Evolutionary conservation across 2,329 filamentous ascomycete species (phyloP).

Genomic region (Fusarium udum): DNA sequence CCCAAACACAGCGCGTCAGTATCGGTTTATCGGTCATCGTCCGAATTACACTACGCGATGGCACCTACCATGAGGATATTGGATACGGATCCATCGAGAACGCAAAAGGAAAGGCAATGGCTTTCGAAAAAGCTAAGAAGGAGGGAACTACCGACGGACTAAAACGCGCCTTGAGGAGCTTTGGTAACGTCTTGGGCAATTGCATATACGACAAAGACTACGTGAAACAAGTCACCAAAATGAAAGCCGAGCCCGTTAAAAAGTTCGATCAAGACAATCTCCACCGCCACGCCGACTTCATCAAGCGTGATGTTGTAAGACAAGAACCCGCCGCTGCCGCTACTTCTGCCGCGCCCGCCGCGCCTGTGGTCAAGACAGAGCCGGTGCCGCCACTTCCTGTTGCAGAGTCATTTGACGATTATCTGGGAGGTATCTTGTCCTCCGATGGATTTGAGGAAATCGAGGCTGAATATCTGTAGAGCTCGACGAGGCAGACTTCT

Average conservation of each 20-base stretch:
- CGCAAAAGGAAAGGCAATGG: slow-evolving; percentile 90
- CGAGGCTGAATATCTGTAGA: slow-evolving; percentile 59
- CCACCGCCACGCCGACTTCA: slow-evolving; percentile 82
- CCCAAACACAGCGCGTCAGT: slow-evolving; percentile 79
- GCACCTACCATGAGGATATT: slow-evolving; percentile 97
- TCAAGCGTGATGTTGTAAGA: slow-evolving; percentile 63
- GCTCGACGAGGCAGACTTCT: slow-evolving; percentile 82
- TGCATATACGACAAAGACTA: slow-evolving; percentile 99
- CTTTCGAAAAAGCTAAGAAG: slow-evolving; percentile 99
- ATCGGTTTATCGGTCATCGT: slow-evolving; percentile 91
- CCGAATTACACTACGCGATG: slow-evolving; percentile 88
- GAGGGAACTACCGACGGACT: slow-evolving; percentile 95
- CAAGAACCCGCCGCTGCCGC: slow-evolving; percentile 21
- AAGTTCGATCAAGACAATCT: slow-evolving; percentile 83
- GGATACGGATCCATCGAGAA: slow-evolving; percentile 98
- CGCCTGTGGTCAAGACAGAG: slow-evolving; percentile 44
- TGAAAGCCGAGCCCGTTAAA: slow-evolving; percentile 77
- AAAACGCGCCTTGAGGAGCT: slow-evolving; percentile 88
- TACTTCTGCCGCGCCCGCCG: slow-evolving; percentile 8
- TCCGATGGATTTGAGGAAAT: slow-evolving; percentile 50
- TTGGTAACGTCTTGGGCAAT: slow-evolving; percentile 97
- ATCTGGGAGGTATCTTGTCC: slow-evolving; percentile 58
- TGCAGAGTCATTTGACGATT: slow-evolving; percentile 61
- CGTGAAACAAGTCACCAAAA: slow-evolving; percentile 85
- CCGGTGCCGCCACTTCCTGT: slow-evolving; percentile 27